Evolutionary conservation across 1,284 basidiomycete species (phyloP).

Genomic region (Filobasidium uniguttulatum): DNA sequence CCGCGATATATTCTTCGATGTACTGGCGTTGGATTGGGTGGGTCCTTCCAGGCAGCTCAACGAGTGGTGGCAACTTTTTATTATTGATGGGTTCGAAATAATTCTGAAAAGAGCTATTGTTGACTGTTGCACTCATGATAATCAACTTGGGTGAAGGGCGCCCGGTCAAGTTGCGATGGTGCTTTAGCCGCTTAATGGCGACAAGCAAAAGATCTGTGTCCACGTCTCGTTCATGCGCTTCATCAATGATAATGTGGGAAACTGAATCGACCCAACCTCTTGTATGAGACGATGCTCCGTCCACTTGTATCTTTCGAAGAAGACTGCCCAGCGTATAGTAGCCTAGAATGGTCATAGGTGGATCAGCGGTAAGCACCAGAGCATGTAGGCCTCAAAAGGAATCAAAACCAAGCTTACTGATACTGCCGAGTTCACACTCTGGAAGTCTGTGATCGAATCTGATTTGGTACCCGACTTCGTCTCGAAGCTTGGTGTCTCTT

Average conservation of each 20-base stretch:
- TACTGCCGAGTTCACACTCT: conserved; percentile 57
- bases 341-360: too few relatives aligned
- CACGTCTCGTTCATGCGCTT: conserved; percentile 91
- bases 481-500: conserved; percentile 60
- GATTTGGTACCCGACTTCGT: conserved; percentile 76
- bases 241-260: conserved; percentile 86
- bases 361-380: too few relatives aligned
- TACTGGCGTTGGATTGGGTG: conserved; percentile 75
- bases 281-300: too few relatives aligned
- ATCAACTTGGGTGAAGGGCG: conserved; percentile 69
- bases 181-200: conserved; percentile 72
- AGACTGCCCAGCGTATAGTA: too few relatives aligned
- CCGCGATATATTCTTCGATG: conserved; percentile 61
- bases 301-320: too few relatives aligned
- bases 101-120: conserved; percentile 70
- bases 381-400: too few relatives aligned
- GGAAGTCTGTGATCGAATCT: conserved; percentile 77
- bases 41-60: conserved; percentile 81
- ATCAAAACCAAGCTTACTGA: conserved; percentile 58
- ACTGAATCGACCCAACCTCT: conserved; percentile 63
- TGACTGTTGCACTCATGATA: conserved; percentile 93
- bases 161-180: conserved; percentile 49
- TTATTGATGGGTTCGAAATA: conserved; percentile 56
- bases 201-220: conserved; percentile 87
- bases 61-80: conserved; percentile 49